Conservation (phyloP, 108 stramenopile genomes). For the Chaetoceros tenuissimus region DNA sequence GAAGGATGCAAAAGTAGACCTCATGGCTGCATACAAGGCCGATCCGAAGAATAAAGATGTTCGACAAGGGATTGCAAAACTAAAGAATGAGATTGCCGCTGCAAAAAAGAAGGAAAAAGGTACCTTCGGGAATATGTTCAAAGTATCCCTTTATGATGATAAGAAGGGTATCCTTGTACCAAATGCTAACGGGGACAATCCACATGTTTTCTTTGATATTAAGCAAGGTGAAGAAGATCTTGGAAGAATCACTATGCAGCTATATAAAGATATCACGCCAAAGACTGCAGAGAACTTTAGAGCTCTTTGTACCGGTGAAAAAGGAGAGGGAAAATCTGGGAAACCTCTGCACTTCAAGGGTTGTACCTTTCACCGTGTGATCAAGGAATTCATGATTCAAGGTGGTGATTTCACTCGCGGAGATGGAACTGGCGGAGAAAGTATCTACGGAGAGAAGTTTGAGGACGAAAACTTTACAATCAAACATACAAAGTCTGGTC, state of each 20-base stretch:
- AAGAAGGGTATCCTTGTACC: conserved; percentile 69
- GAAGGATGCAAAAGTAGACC: conserved; percentile 86
- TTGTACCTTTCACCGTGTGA: conserved; percentile 88
- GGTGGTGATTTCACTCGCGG: conserved; percentile 93
- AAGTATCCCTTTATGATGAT: conserved; percentile 86
- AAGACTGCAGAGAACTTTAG: conserved; percentile 98
- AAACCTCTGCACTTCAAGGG: conserved; percentile 90
- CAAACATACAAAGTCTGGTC: conserved; percentile 76
- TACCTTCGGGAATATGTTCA: conserved; percentile 86
- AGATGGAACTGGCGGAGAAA: conserved; percentile 87
- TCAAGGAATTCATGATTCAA: conserved; percentile 91
- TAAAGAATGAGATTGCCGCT: conserved; percentile 59
- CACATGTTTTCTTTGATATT: conserved; percentile 90
- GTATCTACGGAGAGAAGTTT: conserved; percentile 91
- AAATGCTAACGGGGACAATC: conserved; percentile 74
- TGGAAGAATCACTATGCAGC: conserved; percentile 76
- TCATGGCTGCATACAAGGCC: conserved; percentile 81
- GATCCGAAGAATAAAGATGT: conserved; percentile 92
- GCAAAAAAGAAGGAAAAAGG: conserved; percentile 86
- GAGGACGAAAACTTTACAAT: conserved; percentile 84
- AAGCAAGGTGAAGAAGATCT: conserved; percentile 75
- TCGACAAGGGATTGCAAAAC: conserved; percentile 58
- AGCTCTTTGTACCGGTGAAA: conserved; percentile 92
- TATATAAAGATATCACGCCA: conserved; percentile 88
- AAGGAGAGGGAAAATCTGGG: conserved; percentile 57